A percentile compares a stretch with the other conserved stretches of the same genome.
Conservation (phyloP, 2,329 filamentous ascomycete genomes). For the Penicillium sp. region DNA sequence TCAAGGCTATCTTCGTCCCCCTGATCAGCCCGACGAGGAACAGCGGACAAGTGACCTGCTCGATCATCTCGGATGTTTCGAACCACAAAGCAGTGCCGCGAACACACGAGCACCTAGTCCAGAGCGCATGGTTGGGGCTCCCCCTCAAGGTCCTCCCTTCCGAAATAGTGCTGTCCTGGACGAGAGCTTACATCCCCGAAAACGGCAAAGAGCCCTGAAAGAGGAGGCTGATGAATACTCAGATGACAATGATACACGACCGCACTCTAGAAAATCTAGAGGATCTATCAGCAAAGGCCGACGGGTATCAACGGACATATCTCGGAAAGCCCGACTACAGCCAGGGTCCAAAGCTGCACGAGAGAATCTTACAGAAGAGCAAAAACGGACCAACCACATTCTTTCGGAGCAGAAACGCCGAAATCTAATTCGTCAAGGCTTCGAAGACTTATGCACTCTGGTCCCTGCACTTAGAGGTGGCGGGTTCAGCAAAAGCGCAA, state of each 20-base stretch:
- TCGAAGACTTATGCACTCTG: constrained; percentile 72
- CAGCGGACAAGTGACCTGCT: constrained; percentile 56
- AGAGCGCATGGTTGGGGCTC: constrained; percentile 23
- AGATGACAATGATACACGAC: constrained; percentile 32
- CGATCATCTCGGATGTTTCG: constrained; percentile 57
- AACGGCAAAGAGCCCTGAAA: constrained; percentile 34
- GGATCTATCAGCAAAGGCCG: constrained; percentile 37
- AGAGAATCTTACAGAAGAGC: constrained; percentile 69
- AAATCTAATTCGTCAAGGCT: constrained; percentile 76
- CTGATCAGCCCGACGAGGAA: constrained; percentile 58
- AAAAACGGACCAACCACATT: constrained; percentile 84
- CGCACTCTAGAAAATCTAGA: constrained; percentile 51
- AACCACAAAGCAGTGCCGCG: constrained; percentile 56
- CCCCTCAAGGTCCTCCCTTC: constrained; percentile 6
- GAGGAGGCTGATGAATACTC: constrained; percentile 38
- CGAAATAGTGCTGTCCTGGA: constrained; percentile 15
- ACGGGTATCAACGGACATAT: constrained; percentile 35
- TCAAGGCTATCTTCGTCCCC: constrained; percentile 59
- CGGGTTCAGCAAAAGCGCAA: constrained; percentile 78
- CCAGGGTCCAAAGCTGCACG: constrained; percentile 39
- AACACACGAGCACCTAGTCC: constrained; percentile 62
- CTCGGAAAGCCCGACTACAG: constrained; percentile 35
- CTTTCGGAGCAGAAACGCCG: constrained; percentile 82
- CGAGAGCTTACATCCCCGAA: constrained; percentile 30
- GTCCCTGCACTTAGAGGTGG: constrained; percentile 72